These are phyloP conservation scores for Hippophae tibetana DNA, from an alignment of 306 rosid species.

Conservation along the genomic window DNA sequence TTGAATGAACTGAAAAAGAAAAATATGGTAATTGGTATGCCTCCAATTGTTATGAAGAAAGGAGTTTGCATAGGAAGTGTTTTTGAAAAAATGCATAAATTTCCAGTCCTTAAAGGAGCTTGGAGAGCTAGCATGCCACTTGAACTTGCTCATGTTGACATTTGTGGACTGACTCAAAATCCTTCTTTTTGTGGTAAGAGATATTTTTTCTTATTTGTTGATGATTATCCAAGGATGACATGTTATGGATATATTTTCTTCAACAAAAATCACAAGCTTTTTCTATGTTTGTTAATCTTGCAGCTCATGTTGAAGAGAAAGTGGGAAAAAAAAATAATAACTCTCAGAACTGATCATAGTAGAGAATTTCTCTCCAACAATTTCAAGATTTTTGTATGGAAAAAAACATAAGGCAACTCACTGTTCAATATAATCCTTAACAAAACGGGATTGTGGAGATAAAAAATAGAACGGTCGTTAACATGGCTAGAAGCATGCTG, in stretches of 20 bases:
- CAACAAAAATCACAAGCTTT: neutral
- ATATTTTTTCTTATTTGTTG: neutral
- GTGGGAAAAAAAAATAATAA: neutral
- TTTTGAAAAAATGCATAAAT: neutral
- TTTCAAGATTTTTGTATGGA: too few relatives aligned
- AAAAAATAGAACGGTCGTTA: too few relatives aligned
- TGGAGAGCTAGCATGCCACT: neutral
- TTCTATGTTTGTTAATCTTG: too few relatives aligned
- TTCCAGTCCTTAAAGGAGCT: neutral
- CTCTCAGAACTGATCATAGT: neutral
- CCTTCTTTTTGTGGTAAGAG: neutral
- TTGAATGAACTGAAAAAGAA: neutral
- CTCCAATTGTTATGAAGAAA: neutral
- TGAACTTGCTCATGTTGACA: neutral
- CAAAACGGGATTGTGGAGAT: too few relatives aligned
- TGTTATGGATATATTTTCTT: neutral
- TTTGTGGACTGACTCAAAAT: neutral
- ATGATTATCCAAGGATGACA: neutral
- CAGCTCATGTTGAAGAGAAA: neutral
- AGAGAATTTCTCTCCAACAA: neutral
- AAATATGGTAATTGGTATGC: neutral
- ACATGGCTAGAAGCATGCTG: too few relatives aligned
- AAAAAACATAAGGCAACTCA: too few relatives aligned
- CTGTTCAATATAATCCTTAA: too few relatives aligned
- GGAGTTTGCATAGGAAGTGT: neutral